A percentile compares a stretch with the other conserved stretches of the same genome.
These are phyloP conservation scores for Rhexocercosporidium sp. DNA, from an alignment of 2,329 filamentous ascomycete species.

Conservation along the genomic window DNA sequence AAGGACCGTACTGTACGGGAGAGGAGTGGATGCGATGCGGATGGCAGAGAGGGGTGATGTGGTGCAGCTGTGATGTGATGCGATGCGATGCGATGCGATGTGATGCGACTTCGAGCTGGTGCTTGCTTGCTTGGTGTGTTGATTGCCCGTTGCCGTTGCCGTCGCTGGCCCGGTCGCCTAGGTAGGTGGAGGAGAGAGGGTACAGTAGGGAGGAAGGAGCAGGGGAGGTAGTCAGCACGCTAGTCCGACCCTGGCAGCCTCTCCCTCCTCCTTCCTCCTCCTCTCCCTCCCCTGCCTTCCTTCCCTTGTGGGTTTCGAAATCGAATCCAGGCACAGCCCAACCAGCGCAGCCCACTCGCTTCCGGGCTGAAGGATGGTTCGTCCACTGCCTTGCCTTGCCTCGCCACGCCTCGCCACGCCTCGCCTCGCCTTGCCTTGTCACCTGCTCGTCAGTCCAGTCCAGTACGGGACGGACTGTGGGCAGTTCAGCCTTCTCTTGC, in stretches of 20 bases:
- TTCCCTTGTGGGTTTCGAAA: too few species aligned
- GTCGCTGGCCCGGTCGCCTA: not conserved
- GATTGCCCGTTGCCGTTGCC: not conserved
- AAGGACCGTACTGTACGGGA: not conserved
- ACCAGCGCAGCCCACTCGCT: too few species aligned
- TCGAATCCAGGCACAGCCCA: not conserved
- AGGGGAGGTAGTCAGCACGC: too few species aligned
- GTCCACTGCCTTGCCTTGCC: not conserved
- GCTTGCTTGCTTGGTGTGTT: constrained; percentile 13
- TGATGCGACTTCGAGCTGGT: not conserved
- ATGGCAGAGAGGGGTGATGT: not conserved
- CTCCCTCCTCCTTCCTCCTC: too few species aligned
- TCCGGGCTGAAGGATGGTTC: not conserved
- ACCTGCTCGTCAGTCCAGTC: not conserved
- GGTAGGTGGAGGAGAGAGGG: too few species aligned
- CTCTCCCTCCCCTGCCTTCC: too few species aligned
- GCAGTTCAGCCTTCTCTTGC: not conserved
- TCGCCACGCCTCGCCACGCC: not conserved
- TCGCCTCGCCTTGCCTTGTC: not conserved
- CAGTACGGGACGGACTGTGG: too few species aligned
- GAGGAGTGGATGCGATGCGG: not conserved
- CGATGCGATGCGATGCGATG: not conserved
- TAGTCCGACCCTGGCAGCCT: not conserved
- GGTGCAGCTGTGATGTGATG: not conserved
- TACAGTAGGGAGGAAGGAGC: too few species aligned